A percentile compares a stretch with the other conserved stretches of the same genome.
Evolutionary conservation across 1,139 yeast genomes (phyloP).

Genomic region (Candida sp.): DNA sequence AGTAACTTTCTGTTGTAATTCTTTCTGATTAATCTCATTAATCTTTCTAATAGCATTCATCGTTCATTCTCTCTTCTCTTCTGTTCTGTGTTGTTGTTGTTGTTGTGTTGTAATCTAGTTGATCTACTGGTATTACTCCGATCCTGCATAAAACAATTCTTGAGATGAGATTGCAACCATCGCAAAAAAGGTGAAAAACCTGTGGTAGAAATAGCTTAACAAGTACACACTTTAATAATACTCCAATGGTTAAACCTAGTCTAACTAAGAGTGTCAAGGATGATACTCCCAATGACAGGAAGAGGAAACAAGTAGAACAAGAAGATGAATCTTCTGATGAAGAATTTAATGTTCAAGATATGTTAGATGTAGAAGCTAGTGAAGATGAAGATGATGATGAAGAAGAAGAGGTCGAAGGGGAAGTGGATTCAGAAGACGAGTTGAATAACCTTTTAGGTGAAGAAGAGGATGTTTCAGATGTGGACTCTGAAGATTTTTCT

Average conservation of each 20-base stretch:
- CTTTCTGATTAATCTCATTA: slow-evolving; percentile 62
- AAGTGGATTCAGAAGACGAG: slow-evolving; percentile 54
- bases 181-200: not conserved
- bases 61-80: not conserved
- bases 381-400: slow-evolving; percentile 23
- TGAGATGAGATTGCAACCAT: not conserved
- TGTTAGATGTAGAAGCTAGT: slow-evolving; percentile 19
- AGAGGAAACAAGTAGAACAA: slow-evolving; percentile 9
- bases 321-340: slow-evolving; percentile 26
- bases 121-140: not conserved
- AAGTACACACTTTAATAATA: too few relatives aligned
- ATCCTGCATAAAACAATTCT: not conserved
- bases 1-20: slow-evolving; percentile 58
- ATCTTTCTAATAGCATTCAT: slow-evolving; percentile 51
- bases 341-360: slow-evolving; percentile 27
- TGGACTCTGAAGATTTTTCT: slow-evolving; percentile 38
- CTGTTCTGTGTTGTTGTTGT: too few relatives aligned
- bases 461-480: slow-evolving; percentile 36
- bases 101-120: too few relatives aligned
- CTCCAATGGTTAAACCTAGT: slow-evolving; percentile 2
- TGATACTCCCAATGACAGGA: not conserved
- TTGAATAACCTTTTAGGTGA: slow-evolving; percentile 56
- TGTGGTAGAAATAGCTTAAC: not conserved
- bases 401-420: slow-evolving; percentile 23
- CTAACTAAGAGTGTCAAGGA: not conserved